Percentiles rank a stretch among this genome's conserved stretches.
These are phyloP conservation scores for Debaryomyces tyrocola DNA, from an alignment of 805 yeast species.

Conservation along the genomic window DNA sequence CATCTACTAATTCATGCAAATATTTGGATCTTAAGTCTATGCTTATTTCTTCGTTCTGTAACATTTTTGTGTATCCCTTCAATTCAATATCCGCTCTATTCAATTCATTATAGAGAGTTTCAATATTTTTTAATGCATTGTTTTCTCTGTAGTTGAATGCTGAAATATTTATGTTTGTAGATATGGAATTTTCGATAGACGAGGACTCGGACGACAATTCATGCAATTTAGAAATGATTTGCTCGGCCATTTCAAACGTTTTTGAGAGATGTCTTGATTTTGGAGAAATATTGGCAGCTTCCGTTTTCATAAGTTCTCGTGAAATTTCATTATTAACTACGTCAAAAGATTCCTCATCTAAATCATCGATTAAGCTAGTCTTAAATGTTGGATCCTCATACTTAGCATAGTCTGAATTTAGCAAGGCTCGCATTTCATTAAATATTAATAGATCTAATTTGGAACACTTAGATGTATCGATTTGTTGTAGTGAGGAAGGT, in stretches of 20 bases:
- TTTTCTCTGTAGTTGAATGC: conserved; percentile 3
- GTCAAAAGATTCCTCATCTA: conserved; percentile 26
- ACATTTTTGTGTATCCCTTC: conserved; percentile 5
- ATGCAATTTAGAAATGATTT: conserved; percentile 16
- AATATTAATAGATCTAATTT: conserved; percentile 20
- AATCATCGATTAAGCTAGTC: conserved; percentile 23
- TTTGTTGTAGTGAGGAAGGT: conserved; percentile 11
- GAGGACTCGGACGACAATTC: conserved; percentile 8
- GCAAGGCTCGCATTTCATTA: conserved; percentile 32
- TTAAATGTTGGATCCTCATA: conserved; percentile 18
- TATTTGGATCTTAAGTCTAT: conserved; percentile 17
- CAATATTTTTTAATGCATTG: conserved; percentile 7
- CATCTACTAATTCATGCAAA: conserved; percentile 25
- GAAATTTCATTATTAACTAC: conserved; percentile 19
- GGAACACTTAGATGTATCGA: not conserved
- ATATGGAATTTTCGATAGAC: not conserved
- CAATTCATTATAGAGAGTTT: conserved; percentile 9
- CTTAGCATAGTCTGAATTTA: conserved; percentile 43
- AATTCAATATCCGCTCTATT: conserved; percentile 16
- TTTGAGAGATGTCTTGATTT: conserved; percentile 11
- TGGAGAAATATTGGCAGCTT: not conserved
- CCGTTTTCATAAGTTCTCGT: not conserved
- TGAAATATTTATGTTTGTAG: conserved; percentile 1
- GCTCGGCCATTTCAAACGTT: conserved; percentile 15
- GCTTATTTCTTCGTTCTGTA: conserved; percentile 17